These are phyloP conservation scores for Linnemannia hyalina DNA, from an alignment of 192 early-diverging fungal genomes.

Conservation along the genomic window DNA sequence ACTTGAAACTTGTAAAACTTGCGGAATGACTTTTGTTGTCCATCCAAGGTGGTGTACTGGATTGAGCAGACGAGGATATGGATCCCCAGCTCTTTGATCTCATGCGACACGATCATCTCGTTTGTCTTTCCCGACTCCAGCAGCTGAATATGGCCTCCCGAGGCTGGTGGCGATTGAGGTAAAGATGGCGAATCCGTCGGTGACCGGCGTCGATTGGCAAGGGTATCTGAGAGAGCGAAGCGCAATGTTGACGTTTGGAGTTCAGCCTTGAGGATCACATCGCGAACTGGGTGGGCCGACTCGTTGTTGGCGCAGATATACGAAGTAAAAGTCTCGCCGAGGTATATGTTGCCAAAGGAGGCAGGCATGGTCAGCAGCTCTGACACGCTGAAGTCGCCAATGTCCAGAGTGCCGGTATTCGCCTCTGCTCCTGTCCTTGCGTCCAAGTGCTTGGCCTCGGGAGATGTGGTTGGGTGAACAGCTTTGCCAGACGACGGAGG, in stretches of 20 bases:
- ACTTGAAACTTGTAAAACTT: slow-evolving; percentile 98
- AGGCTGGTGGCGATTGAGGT: slow-evolving; percentile 9
- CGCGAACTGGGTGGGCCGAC: slow-evolving; percentile 69
- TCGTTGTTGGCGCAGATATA: slow-evolving; percentile 95
- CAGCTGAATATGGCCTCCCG: slow-evolving; percentile 42
- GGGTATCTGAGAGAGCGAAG: slow-evolving; percentile 79
- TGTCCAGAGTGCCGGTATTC: slow-evolving; percentile 36
- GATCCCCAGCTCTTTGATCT: slow-evolving; percentile 95
- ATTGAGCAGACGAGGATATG: slow-evolving; percentile 93
- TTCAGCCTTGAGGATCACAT: slow-evolving; percentile 83
- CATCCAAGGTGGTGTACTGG: slow-evolving; percentile 79
- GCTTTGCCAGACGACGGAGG: slow-evolving; percentile 24
- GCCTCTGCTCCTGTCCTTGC: not conserved
- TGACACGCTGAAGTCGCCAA: slow-evolving; percentile 72
- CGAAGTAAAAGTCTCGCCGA: slow-evolving; percentile 92
- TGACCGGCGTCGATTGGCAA: slow-evolving; percentile 26
- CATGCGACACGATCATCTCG: slow-evolving; percentile 88
- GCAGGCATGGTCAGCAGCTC: slow-evolving; percentile 85
- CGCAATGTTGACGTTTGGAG: slow-evolving; percentile 90
- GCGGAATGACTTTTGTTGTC: slow-evolving; percentile 79
- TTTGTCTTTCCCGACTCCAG: slow-evolving; percentile 78
- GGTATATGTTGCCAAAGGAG: slow-evolving; percentile 93
- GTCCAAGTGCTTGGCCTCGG: not conserved
- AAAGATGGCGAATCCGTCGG: slow-evolving; percentile 20
- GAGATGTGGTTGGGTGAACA: slow-evolving; percentile 14